phyloP scores from a whole-genome alignment of 768 basidiomycete species.

The Suillus plorans region DNA sequence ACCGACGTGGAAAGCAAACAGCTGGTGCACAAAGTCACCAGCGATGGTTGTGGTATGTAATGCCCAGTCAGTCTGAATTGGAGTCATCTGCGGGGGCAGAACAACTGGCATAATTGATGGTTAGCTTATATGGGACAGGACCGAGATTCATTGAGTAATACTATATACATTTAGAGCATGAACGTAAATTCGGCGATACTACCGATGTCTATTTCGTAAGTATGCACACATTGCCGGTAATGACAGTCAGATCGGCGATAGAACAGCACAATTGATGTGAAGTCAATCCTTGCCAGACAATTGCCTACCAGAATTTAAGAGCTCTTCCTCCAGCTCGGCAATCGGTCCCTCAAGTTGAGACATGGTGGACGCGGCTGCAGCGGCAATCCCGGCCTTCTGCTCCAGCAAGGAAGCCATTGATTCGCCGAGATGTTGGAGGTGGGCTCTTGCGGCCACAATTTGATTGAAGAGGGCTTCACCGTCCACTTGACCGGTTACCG shows the following conservation, averaged over 20 bases:
- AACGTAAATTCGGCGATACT: too few relatives aligned
- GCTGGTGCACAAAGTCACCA: too few relatives aligned
- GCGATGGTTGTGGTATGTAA: too few relatives aligned
- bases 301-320: accelerated
- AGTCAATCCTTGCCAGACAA: neutral
- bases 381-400: neutral
- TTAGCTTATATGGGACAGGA: too few relatives aligned
- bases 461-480: neutral
- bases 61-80: too few relatives aligned
- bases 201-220: too few relatives aligned
- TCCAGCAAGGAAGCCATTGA: neutral
- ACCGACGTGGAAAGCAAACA: too few relatives aligned
- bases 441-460: neutral
- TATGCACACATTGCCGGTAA: neutral
- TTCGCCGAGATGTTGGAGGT: neutral
- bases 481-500: neutral
- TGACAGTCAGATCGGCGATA: too few relatives aligned
- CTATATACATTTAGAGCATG: neutral
- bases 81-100: too few relatives aligned
- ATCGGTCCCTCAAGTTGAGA: neutral
- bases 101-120: too few relatives aligned
- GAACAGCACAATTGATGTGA: accelerated
- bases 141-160: too few relatives aligned
- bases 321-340: neutral
- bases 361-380: neutral